A percentile compares a stretch with the other conserved stretches of the same genome.
phyloP scores from a whole-genome alignment of 2,329 filamentous ascomycete species.

The Fusarium poae region DNA sequence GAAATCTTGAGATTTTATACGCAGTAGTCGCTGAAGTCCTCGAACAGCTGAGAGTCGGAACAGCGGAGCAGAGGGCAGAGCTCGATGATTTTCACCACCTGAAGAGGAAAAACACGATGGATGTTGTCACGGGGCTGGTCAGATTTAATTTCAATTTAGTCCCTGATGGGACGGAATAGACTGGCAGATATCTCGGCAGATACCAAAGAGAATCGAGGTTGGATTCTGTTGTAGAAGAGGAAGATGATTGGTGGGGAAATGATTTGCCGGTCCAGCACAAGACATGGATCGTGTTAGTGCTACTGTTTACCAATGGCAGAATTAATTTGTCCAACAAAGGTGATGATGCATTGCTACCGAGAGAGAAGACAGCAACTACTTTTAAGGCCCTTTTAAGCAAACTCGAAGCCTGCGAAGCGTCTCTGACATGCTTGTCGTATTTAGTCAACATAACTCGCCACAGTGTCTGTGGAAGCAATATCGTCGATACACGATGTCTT shows the following conservation, averaged over 20 bases:
- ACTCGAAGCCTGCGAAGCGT: background rate
- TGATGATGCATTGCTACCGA: background rate
- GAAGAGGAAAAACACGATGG: conserved; percentile 55
- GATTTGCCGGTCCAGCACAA: conserved; percentile 1
- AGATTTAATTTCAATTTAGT: conserved; percentile 36
- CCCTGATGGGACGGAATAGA: background rate
- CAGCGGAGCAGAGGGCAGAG: conserved; percentile 45
- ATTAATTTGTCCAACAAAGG: conserved; percentile 35
- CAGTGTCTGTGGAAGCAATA: background rate
- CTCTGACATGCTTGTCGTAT: too few species aligned
- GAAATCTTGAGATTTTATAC: conserved; percentile 59
- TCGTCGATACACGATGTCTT: background rate
- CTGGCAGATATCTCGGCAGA: background rate
- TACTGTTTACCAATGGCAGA: background rate
- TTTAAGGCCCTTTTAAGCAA: background rate
- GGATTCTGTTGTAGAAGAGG: background rate
- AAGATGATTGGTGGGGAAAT: conserved; percentile 22
- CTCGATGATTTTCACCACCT: conserved; percentile 53
- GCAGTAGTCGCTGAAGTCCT: conserved; percentile 60
- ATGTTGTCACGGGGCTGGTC: conserved; percentile 53
- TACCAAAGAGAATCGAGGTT: background rate
- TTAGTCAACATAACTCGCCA: background rate
- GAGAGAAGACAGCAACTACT: background rate
- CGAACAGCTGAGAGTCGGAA: conserved; percentile 57
- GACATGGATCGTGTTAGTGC: conserved; percentile 11